Percentiles rank a stretch among this genome's conserved stretches.
These are phyloP conservation scores for Neckera pumila DNA, from an alignment of 225 moss, liverwort and hornwort species.

Conservation along the genomic window DNA sequence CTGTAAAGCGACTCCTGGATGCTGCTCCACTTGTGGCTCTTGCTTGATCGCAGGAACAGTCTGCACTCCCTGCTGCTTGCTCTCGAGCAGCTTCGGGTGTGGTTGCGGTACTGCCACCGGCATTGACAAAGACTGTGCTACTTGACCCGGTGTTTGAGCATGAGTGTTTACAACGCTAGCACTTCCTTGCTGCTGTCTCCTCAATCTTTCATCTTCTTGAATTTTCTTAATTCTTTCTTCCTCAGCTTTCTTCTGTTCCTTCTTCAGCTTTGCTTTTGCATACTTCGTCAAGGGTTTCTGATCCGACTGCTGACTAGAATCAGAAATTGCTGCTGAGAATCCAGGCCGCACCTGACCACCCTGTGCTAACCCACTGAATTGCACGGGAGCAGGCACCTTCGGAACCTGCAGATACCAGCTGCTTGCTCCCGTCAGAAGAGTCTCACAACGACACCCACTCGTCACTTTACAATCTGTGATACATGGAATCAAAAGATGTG, in stretches of 20 bases:
- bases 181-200: slow-evolving; percentile 30
- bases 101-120: slow-evolving; percentile 46
- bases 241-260: slow-evolving; percentile 73
- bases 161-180: slow-evolving; percentile 12
- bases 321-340: slow-evolving; percentile 15
- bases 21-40: slow-evolving; percentile 52
- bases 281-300: slow-evolving; percentile 76
- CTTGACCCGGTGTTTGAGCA: slow-evolving; percentile 31
- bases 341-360: slow-evolving; percentile 30
- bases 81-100: slow-evolving; percentile 58
- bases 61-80: slow-evolving; percentile 39
- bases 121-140: slow-evolving; percentile 35
- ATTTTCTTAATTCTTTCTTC: slow-evolving; percentile 58
- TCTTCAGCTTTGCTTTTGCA: slow-evolving; percentile 62
- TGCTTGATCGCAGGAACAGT: slow-evolving; percentile 49
- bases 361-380: slow-evolving; percentile 17
- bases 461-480: neutral
- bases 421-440: slow-evolving; percentile 1
- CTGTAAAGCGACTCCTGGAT: slow-evolving; percentile 36
- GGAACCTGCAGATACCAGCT: slow-evolving; percentile 26
- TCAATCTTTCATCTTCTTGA: slow-evolving; percentile 66
- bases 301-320: slow-evolving; percentile 35
- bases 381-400: slow-evolving; percentile 16
- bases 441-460: neutral
- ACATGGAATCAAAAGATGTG: neutral